Conservation (phyloP, 2,329 filamentous ascomycete species). For the Scytalidium sp. region DNA sequence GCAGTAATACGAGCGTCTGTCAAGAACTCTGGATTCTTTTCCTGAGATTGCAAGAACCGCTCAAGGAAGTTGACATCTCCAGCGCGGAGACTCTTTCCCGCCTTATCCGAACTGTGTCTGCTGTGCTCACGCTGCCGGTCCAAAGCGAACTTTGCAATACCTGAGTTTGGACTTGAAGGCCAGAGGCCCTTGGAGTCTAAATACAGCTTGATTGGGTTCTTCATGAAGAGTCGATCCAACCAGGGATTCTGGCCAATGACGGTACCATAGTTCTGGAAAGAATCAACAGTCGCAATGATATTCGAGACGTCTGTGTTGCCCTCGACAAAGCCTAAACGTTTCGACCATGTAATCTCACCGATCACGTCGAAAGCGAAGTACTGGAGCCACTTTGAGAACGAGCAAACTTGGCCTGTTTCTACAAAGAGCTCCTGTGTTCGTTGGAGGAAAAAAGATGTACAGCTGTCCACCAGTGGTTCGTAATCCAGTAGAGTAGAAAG, state of each 20-base stretch:
- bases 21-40: conserved; percentile 58
- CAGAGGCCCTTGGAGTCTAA: background rate
- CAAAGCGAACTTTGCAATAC: too few relatives aligned
- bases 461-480: background rate
- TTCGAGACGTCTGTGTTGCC: background rate
- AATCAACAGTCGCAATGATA: background rate
- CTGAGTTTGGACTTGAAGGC: background rate
- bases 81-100: background rate
- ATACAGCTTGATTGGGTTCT: background rate
- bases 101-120: too few relatives aligned
- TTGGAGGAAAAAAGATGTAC: background rate
- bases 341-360: background rate
- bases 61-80: conserved; percentile 2
- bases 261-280: background rate
- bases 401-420: background rate
- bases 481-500: background rate
- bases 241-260: conserved; percentile 1
- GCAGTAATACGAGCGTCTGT: conserved; percentile 64
- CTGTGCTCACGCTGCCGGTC: background rate
- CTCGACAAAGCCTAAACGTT: conserved; percentile 1
- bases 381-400: conserved; percentile 1
- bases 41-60: background rate
- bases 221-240: conserved; percentile 3
- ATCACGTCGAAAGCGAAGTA: conserved; percentile 3
- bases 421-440: background rate